These are phyloP conservation scores for Serendipita vermifera DNA, from an alignment of 768 basidiomycete species.

Conservation along the genomic window DNA sequence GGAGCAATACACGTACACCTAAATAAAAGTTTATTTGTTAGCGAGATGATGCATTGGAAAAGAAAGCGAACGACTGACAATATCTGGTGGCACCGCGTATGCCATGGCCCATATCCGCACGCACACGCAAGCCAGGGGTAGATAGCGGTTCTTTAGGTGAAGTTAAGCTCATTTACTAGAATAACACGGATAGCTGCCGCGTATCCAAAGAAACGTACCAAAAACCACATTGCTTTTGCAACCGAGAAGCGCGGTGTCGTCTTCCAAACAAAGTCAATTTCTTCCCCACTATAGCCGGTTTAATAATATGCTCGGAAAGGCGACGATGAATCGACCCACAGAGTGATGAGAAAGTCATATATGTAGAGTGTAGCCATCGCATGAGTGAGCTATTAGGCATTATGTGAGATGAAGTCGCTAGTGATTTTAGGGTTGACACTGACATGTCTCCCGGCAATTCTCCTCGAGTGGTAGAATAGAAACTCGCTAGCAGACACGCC, in stretches of 20 bases:
- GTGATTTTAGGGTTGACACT: neutral
- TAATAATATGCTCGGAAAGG: too few species aligned
- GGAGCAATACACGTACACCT: neutral
- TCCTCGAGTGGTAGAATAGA: neutral
- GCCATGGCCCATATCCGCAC: constrained; percentile 6
- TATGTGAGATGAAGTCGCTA: neutral
- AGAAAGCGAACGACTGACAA: neutral
- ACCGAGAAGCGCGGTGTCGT: constrained; percentile 1
- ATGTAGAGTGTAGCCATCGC: neutral
- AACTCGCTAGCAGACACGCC: neutral
- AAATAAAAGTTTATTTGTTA: neutral
- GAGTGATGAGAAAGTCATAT: constrained; percentile 1
- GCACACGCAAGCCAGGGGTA: neutral
- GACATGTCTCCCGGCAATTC: constrained; percentile 1
- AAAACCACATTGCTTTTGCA: neutral
- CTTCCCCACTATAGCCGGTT: neutral
- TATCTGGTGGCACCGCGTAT: neutral
- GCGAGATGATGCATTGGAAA: neutral
- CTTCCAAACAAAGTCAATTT: neutral
- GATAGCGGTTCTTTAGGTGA: neutral
- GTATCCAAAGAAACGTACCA: neutral
- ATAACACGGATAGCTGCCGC: too few species aligned
- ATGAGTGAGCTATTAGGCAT: neutral
- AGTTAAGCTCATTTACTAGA: neutral
- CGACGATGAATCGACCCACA: neutral